A percentile compares a stretch with the other conserved stretches of the same genome.
phyloP scores from a whole-genome alignment of 2,329 filamentous ascomycete species.

The Reticulascus tulasneorum region DNA sequence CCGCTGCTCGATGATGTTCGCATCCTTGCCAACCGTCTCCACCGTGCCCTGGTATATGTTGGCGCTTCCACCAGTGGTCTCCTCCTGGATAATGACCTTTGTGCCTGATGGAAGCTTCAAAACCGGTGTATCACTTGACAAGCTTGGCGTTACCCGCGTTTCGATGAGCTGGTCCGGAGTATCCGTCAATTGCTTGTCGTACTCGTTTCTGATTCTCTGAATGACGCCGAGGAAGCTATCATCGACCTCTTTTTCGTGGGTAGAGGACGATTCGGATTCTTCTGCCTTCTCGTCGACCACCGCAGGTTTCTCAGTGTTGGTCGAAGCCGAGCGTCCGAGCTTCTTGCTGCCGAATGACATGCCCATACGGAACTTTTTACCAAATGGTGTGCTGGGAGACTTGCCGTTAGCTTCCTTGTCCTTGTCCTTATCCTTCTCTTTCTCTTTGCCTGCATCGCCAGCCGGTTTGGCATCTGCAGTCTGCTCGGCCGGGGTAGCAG shows the following conservation, averaged over 20 bases:
- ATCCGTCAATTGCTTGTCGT: constrained; percentile 63
- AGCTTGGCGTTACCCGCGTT: constrained; percentile 63
- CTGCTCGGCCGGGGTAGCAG: constrained; percentile 42
- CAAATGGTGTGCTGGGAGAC: constrained; percentile 61
- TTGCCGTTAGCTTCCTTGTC: constrained; percentile 51
- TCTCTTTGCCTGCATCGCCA: constrained; percentile 42
- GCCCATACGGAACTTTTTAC: constrained; percentile 78
- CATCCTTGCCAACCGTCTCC: constrained; percentile 69
- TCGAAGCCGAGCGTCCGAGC: constrained; percentile 64
- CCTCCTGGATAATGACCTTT: constrained; percentile 66
- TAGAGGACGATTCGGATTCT: constrained; percentile 59
- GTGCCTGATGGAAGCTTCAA: constrained; percentile 66
- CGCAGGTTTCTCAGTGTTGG: constrained; percentile 66
- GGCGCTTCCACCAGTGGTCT: constrained; percentile 64
- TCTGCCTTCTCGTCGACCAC: constrained; percentile 74
- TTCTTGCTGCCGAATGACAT: constrained; percentile 78
- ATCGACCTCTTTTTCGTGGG: constrained; percentile 68
- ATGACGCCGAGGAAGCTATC: constrained; percentile 71
- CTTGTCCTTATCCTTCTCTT: constrained; percentile 41
- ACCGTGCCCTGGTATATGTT: constrained; percentile 92
- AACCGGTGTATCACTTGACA: constrained; percentile 71
- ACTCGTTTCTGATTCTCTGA: constrained; percentile 68
- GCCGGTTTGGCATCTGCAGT: constrained; percentile 32
- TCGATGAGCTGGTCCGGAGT: constrained; percentile 52
- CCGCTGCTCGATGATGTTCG: constrained; percentile 77